Evolutionary conservation across 352 stramenopile genomes (phyloP), one percentile per base, ranked within the genome.

Genomic region (Pythium guiyangense): DNA sequence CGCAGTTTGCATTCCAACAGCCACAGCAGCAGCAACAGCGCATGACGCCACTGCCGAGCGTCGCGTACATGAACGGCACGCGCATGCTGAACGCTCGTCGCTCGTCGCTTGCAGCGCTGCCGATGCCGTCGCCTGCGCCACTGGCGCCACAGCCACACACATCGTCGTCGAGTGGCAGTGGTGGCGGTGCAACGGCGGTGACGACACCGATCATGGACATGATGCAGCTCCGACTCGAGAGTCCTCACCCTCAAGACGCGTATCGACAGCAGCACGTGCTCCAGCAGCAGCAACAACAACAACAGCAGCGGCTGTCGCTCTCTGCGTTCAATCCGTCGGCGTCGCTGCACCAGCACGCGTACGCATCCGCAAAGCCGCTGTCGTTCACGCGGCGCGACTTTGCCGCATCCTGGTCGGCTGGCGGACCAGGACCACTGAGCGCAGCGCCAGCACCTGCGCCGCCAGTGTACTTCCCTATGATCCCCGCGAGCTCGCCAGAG

Each of bases 201-300:
- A 74, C 81, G 26, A 90, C 79, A 9, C 79, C 79, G 5, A 86
- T 90, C 47, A 74, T 74, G 15, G 77, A 78, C 43, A 88, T 90
- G 77, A 90, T 88, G 77, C 73, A 86, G 54, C 67, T 90, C 31
- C 71, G 73, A 22, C 66, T 90, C 22, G 73, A 81, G 52, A 86
- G 54, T 22, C 74, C 67, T 14, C 72, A 65, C 14, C 52, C 50
- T 25, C 66, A 60, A 2, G 64, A 63, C 20, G 47, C 53, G 15
- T 55, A 54, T 22, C 51, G 48, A 0, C 61, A 59, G 18, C 55
- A 59, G 37, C 22, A 39, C 5, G 50, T 57, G 31, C 60, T 37
- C 2, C 26, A 46, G 34, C 50, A 56, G 1, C 54, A 55, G 9
- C 49, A 37, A 10, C 50, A 56, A 10, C 50, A n/a, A n/a, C n/a